Conservation (phyloP, 148 eudicot genomes). For the Oxyria digyna region DNA sequence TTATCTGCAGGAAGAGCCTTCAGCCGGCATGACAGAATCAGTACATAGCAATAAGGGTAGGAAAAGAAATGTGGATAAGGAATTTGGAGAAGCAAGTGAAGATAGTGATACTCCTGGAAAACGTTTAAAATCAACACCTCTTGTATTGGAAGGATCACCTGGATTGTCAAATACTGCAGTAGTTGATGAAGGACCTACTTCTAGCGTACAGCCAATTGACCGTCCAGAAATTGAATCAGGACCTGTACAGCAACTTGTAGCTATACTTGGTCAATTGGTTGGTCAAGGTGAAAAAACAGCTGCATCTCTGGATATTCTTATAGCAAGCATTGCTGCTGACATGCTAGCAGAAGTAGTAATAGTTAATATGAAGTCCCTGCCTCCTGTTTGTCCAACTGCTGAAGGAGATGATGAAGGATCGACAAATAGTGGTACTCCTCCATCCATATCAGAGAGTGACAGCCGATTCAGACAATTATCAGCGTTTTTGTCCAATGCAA, state of each 20-base stretch:
- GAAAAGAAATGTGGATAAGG: constrained; percentile 54
- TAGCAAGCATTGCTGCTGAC: constrained; percentile 85
- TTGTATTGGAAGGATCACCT: constrained; percentile 24
- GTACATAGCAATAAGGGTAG: constrained; percentile 28
- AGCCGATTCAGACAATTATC: constrained; percentile 46
- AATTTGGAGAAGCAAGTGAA: constrained; percentile 30
- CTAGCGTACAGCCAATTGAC: constrained; percentile 22
- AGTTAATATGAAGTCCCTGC: constrained; percentile 68
- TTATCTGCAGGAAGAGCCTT: constrained; percentile 49
- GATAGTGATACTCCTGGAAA: constrained; percentile 54
- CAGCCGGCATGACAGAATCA: constrained; percentile 20
- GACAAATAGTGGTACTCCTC: constrained; percentile 16
- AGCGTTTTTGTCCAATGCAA: constrained; percentile 38
- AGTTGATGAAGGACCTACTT: constrained; percentile 20
- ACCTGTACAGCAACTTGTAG: constrained; percentile 80
- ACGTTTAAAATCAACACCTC: constrained; percentile 47
- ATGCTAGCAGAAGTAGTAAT: constrained; percentile 89
- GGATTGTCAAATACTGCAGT: constrained; percentile 19
- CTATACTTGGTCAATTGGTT: constrained; percentile 72
- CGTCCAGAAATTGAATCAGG: constrained; percentile 42
- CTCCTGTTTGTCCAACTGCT: constrained; percentile 37
- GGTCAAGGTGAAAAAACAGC: constrained; percentile 88
- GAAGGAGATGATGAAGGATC: constrained; percentile 38
- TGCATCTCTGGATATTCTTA: constrained; percentile 69
- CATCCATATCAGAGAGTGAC: constrained; percentile 26